phyloP scores from a whole-genome alignment of 2,329 filamentous ascomycete genomes.

The Westerdykella aurantiaca region DNA sequence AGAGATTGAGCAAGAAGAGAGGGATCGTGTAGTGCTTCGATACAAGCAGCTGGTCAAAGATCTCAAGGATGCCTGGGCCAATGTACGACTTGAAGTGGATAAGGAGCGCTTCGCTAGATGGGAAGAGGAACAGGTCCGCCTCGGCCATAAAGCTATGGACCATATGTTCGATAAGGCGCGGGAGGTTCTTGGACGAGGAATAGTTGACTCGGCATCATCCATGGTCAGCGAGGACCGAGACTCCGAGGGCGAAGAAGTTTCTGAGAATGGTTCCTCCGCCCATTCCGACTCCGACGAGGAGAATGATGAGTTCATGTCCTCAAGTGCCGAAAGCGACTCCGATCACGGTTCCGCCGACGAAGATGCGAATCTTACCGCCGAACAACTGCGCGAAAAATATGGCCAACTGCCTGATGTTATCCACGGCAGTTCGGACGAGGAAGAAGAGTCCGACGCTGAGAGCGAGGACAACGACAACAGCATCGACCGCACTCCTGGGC shows the following conservation, averaged over 20 bases:
- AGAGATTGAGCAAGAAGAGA: conserved; percentile 74
- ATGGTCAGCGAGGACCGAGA: conserved; percentile 37
- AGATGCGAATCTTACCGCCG: conserved; percentile 62
- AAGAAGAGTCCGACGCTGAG: conserved; percentile 24
- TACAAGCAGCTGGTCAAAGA: conserved; percentile 68
- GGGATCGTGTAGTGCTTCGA: conserved; percentile 58
- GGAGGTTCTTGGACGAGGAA: conserved; percentile 30
- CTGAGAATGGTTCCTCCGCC: conserved; percentile 36
- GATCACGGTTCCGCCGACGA: conserved; percentile 45
- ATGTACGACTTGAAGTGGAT: conserved; percentile 55
- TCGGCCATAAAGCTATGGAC: conserved; percentile 60
- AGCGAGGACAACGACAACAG: conserved; percentile 20
- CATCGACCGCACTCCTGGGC: conserved; percentile 21
- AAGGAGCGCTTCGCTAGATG: conserved; percentile 51
- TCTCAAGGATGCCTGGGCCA: conserved; percentile 56
- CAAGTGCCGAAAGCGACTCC: conserved; percentile 22
- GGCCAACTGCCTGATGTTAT: conserved; percentile 52
- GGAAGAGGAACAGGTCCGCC: conserved; percentile 55
- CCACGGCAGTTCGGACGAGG: conserved; percentile 30
- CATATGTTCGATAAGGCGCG: conserved; percentile 68
- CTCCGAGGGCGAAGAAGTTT: conserved; percentile 38
- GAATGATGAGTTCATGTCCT: conserved; percentile 39
- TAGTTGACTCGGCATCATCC: conserved; percentile 33
- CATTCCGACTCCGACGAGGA: conserved; percentile 32
- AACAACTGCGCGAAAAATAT: conserved; percentile 65